Conservation (phyloP, 139 green algal genomes). For the Chloropicon primus region DNA sequence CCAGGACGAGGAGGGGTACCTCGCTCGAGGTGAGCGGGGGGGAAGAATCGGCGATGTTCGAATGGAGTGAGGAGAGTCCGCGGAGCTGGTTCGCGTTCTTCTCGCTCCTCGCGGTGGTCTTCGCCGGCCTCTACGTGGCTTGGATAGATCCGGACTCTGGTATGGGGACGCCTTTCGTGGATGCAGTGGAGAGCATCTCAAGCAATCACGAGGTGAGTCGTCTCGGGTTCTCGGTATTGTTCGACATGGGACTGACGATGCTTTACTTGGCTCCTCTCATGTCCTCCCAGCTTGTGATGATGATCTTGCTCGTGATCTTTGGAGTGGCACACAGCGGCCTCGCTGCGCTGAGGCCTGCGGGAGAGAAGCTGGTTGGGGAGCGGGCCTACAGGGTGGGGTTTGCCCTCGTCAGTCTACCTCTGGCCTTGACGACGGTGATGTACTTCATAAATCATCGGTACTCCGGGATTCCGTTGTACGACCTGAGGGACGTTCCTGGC, state of each 20-base stretch:
- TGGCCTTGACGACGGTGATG: constrained; percentile 72
- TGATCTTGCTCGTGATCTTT: constrained; percentile 74
- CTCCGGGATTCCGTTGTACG: constrained; percentile 30
- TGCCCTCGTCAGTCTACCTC: constrained; percentile 62
- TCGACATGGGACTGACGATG: too few species aligned
- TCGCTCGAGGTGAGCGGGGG: too few species aligned
- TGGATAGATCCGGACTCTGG: constrained; percentile 64
- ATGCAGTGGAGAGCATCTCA: constrained; percentile 25
- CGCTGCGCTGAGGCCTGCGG: constrained; percentile 57
- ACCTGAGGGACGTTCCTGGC: constrained; percentile 53
- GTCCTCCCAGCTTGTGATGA: too few species aligned
- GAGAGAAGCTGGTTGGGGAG: constrained; percentile 68
- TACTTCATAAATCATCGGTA: constrained; percentile 97
- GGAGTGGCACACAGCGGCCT: constrained; percentile 74
- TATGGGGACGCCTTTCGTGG: constrained; percentile 52
- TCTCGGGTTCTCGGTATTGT: too few species aligned
- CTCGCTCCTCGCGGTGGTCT: constrained; percentile 52
- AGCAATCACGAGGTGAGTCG: constrained; percentile 40
- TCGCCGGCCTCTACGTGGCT: constrained; percentile 63
- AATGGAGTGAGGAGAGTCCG: constrained; percentile 47
- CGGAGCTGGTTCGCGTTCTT: constrained; percentile 68
- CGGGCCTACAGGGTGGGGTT: constrained; percentile 89
- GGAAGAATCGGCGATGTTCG: constrained; percentile 82
- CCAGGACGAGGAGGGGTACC: too few species aligned
- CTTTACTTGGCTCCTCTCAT: too few species aligned